Evolutionary conservation across 345 rosid genomes (phyloP).

Genomic region (Combretum micranthum): DNA sequence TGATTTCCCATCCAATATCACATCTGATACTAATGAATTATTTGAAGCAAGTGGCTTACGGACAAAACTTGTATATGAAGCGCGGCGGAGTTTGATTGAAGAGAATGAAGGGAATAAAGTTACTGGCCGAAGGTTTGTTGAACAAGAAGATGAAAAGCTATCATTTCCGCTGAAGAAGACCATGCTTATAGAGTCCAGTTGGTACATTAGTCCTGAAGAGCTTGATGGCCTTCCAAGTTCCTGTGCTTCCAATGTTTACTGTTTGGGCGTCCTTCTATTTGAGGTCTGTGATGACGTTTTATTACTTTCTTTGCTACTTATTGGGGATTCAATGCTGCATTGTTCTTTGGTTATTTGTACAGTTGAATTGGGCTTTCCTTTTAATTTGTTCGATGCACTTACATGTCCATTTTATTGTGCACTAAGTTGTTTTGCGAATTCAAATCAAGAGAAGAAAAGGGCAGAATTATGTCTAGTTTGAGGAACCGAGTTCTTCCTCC

Average conservation of each 20-base stretch:
- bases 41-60: slow-evolving; percentile 69
- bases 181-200: slow-evolving; percentile 59
- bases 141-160: slow-evolving; percentile 47
- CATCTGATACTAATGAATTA: slow-evolving; percentile 1
- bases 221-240: slow-evolving; percentile 38
- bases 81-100: slow-evolving; percentile 15
- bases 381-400: slow-evolving; percentile 17
- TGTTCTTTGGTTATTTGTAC: not conserved
- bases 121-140: slow-evolving; percentile 17
- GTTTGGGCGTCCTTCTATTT: slow-evolving; percentile 71
- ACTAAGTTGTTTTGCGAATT: slow-evolving; percentile 27
- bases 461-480: slow-evolving; percentile 72
- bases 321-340: not conserved
- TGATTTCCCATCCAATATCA: too few relatives aligned
- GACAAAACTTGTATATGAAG: slow-evolving; percentile 46
- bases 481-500: slow-evolving; percentile 88
- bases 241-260: slow-evolving; percentile 71
- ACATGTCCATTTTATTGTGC: slow-evolving; percentile 5
- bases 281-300: slow-evolving; percentile 41
- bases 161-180: slow-evolving; percentile 73
- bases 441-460: slow-evolving; percentile 30
- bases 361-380: slow-evolving; percentile 20
- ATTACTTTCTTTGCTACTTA: not conserved
- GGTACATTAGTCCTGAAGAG: slow-evolving; percentile 87
- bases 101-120: slow-evolving; percentile 31